phyloP scores from a whole-genome alignment of 129 eudicot genomes.

The Erigeron canadensis region DNA sequence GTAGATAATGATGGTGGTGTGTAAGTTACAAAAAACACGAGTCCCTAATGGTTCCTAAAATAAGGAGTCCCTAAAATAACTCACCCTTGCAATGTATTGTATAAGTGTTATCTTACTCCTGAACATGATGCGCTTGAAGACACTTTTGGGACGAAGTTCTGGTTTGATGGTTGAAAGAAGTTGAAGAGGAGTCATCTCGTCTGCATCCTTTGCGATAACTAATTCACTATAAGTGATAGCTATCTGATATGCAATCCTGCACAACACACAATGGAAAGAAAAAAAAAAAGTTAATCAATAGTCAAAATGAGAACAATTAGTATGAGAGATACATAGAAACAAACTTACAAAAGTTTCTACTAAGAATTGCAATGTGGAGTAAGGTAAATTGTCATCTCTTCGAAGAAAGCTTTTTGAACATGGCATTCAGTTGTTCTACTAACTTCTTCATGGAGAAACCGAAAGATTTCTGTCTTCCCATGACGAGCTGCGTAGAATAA shows the following conservation, averaged over 20 bases:
- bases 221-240: conserved; percentile 24
- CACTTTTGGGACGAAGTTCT: conserved; percentile 22
- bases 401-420: conserved; percentile 9
- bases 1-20: too few species aligned
- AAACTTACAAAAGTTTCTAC: conserved; percentile 35
- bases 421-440: not conserved
- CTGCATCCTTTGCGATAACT: conserved; percentile 16
- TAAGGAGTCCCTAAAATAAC: too few species aligned
- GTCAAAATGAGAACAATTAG: not conserved
- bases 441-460: conserved; percentile 31
- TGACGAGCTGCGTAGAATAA: conserved; percentile 43
- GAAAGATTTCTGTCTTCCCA: conserved; percentile 23
- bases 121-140: conserved; percentile 16
- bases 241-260: conserved; percentile 35
- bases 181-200: conserved; percentile 43
- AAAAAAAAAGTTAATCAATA: not conserved
- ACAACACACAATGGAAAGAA: not conserved
- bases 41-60: too few species aligned
- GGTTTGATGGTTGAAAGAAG: conserved; percentile 35
- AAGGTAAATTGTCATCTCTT: conserved; percentile 25
- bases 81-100: too few species aligned
- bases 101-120: not conserved
- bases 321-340: not conserved
- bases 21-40: too few species aligned
- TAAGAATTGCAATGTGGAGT: conserved; percentile 36